Evolutionary conservation across 2,329 filamentous ascomycete genomes (phyloP), one percentile per base, ranked within the genome.

Genomic region (Diplodia seriata): DNA sequence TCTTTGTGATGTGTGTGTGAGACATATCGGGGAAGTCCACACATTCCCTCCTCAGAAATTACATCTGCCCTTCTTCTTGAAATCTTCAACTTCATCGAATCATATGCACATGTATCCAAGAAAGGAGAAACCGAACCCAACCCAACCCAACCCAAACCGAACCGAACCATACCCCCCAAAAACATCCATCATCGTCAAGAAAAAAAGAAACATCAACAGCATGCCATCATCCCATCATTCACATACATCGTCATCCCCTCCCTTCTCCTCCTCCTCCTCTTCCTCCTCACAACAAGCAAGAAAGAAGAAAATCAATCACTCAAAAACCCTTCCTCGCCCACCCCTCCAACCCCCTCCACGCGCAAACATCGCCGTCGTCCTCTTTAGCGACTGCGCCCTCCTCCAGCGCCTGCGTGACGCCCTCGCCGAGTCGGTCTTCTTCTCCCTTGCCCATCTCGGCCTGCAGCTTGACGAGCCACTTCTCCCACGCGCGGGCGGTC

Each of bases 401-500:
- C 71, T 88, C 86, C 68, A 90, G 81, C 26, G 87, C 83, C 70
- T 83, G 82, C 23, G 85, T 83, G 20, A 89, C 82, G 31, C 85
- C 85, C 68, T 87, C 84, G 62, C 89, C 74, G 65, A 86, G 77
- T 68, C 79, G 82, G 5, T 20, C 57, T 56, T 80, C 78, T 68
- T 84, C 82, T 40, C 84, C 83, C 76, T 92, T 89, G 31, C 91
- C 91, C 75, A 92, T 95, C 83, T 97, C 94, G 81, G 90, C 87
- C 81, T 95, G 91, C 74, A 94, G 86, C 75, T 93, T 92, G 72
- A 97, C 82, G 78, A 98, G 86, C 95, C 95, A 99, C 77, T 92
- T 91, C 85, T 99, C 95, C 94, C 94, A 99, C 77, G 90, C 89
- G 89, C 93, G 95, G 31, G 91, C 90, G 4, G 93, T 95, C 0